These are phyloP conservation scores for Herpotrichia juniperi DNA, from an alignment of 2,329 filamentous ascomycete species.

Conservation along the genomic window DNA sequence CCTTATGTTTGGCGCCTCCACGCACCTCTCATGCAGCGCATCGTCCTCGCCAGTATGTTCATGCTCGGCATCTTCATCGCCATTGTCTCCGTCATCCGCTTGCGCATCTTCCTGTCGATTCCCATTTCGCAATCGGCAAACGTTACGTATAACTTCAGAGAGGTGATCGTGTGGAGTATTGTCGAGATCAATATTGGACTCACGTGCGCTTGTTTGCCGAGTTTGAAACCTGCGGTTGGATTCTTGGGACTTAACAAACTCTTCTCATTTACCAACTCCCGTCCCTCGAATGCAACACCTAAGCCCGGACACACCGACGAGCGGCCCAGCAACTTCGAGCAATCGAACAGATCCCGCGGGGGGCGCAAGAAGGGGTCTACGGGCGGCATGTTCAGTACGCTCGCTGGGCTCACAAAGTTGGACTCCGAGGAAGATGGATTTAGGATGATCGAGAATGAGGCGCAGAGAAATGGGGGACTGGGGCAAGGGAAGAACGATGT, in stretches of 20 bases:
- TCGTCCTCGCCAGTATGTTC: conserved; percentile 30
- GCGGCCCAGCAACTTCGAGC: background rate
- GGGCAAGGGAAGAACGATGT: conserved; percentile 6
- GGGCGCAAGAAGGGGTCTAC: conserved; percentile 26
- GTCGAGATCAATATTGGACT: conserved; percentile 34
- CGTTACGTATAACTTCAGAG: conserved; percentile 31
- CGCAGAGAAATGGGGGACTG: conserved; percentile 7
- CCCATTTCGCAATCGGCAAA: conserved; percentile 23
- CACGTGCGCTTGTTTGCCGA: conserved; percentile 27
- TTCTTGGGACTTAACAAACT: conserved; percentile 23
- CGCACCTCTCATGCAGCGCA: conserved; percentile 24
- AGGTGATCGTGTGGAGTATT: conserved; percentile 30
- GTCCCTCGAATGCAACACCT: conserved; percentile 16
- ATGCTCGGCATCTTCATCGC: conserved; percentile 29
- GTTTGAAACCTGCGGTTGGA: conserved; percentile 21
- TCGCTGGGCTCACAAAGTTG: conserved; percentile 22
- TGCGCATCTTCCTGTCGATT: conserved; percentile 29
- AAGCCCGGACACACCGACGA: conserved; percentile 9
- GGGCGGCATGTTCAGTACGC: conserved; percentile 25
- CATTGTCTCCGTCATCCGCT: conserved; percentile 28
- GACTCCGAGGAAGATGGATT: conserved; percentile 18
- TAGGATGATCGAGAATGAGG: conserved; percentile 4
- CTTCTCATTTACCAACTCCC: conserved; percentile 25
- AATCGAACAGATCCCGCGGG: conserved; percentile 3
- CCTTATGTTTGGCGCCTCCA: conserved; percentile 32